phyloP scores from a whole-genome alignment of 345 rosid species.

The Eucalyptus marginata region DNA sequence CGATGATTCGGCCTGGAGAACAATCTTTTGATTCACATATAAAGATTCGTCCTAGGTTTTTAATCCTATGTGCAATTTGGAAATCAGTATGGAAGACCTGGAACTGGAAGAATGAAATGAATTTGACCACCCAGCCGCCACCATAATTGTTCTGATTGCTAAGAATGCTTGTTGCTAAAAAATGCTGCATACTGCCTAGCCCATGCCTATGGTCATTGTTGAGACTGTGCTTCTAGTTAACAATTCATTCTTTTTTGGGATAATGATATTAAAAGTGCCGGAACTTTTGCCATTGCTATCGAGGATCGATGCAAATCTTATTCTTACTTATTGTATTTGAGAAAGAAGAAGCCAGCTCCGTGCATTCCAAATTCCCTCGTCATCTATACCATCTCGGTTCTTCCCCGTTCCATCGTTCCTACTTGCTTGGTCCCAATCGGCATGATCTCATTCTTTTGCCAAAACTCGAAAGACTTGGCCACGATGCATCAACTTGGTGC shows the following conservation, averaged over 20 bases:
- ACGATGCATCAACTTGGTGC: no score
- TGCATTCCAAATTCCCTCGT: background rate
- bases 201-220: background rate
- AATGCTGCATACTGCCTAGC: background rate
- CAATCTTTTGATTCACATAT: accelerated
- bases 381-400: accelerated
- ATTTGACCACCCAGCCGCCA: background rate
- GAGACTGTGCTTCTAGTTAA: background rate
- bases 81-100: accelerated
- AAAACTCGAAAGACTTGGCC: no score
- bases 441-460: no score
- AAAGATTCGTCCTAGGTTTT: background rate
- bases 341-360: background rate
- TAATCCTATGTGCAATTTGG: background rate
- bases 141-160: background rate
- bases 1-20: accelerated
- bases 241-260: background rate
- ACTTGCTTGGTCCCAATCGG: accelerated
- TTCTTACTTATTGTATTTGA: background rate
- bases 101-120: background rate
- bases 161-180: background rate
- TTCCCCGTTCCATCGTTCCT: accelerated
- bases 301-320: background rate
- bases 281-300: background rate
- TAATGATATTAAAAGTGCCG: background rate